Percentiles rank a stretch among this genome's conserved stretches.
Evolutionary conservation across 768 basidiomycete species (phyloP).

Genomic region (Kwoniella mangroviensis): DNA sequence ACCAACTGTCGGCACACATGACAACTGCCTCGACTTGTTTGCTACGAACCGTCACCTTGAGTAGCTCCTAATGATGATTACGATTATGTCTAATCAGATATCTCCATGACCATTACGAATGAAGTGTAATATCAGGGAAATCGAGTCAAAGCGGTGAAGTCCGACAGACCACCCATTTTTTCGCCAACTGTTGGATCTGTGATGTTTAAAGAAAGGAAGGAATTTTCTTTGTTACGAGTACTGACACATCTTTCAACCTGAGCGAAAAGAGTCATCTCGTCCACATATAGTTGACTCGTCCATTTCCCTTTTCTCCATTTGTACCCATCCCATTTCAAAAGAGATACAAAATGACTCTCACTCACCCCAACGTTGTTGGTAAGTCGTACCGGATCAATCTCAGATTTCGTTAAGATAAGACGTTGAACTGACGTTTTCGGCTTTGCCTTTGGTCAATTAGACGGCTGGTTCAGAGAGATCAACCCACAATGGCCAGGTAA

Average conservation of each 20-base stretch:
- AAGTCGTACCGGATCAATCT: constrained; percentile 17
- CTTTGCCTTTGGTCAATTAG: constrained; percentile 57
- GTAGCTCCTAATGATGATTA: background rate
- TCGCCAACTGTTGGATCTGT: background rate
- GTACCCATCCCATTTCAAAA: background rate
- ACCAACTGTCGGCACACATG: too few species aligned
- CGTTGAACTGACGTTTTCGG: background rate
- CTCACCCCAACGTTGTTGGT: constrained; percentile 59
- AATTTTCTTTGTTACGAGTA: background rate
- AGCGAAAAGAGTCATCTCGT: background rate
- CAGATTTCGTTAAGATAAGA: background rate
- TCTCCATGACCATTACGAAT: background rate
- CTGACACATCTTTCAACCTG: background rate
- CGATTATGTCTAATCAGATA: background rate
- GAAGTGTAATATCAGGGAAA: background rate
- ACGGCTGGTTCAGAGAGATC: constrained; percentile 96
- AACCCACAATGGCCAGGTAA: constrained; percentile 84
- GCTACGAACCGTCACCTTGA: background rate
- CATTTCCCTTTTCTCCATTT: background rate
- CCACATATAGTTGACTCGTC: background rate
- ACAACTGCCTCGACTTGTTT: too few species aligned
- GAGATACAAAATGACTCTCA: constrained; percentile 42
- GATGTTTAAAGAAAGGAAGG: background rate
- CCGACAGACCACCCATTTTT: background rate
- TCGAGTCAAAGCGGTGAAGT: background rate